Evolutionary conservation across 352 stramenopile species (phyloP), one percentile per base, ranked within the genome.

Genomic region (Phytopythium mirpurense): DNA sequence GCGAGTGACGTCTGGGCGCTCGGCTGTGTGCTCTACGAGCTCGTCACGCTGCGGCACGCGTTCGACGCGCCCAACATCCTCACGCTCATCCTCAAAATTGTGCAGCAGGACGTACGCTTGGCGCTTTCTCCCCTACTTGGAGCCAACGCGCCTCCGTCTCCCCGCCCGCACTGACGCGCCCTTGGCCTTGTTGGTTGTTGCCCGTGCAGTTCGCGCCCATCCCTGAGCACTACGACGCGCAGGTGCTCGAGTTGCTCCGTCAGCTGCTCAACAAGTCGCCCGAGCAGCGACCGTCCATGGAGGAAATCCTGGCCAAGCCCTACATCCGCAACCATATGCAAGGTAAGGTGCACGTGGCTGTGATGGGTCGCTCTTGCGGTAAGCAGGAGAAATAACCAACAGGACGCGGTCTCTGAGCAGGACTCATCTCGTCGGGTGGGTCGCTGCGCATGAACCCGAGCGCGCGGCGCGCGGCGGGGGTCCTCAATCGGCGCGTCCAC

Each of bases 1-100:
- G 74, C 86, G 26, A 96, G 81, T 58, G 93, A 98, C 54, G 75
- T 98, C 21, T 98, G 93, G 91, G 93, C 87, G 16, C 73, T 98
- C 7, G 93, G 93, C 21, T 96, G 89, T 54, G 72, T 97, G 6
- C 44, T 97, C 23, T 97, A 95, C 60, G 88, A 97, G 63, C 88
- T 96, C 57, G 71, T 88, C 21, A 62, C 86, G 8, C 68, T 97
- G 16, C 74, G 81, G 44, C 86, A 92, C 44, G 85, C 87, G 6
- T 96, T 96, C 56, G 76, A 95, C 18, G 83, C 80, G 5, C 76
- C 79, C 9, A 93, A 93, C 36, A 90, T 93, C 47, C 72, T 93
- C 38, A 88, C 66, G 15, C 70, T 93, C 45, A 89, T 93, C 34
- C 66, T 90, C 57, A 90, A 88, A 58, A 93, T 93, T 48, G 81